A percentile compares a stretch with the other conserved stretches of the same genome.
Evolutionary conservation across 768 basidiomycete species (phyloP).

Genomic region (Leucocoprinus sp.): DNA sequence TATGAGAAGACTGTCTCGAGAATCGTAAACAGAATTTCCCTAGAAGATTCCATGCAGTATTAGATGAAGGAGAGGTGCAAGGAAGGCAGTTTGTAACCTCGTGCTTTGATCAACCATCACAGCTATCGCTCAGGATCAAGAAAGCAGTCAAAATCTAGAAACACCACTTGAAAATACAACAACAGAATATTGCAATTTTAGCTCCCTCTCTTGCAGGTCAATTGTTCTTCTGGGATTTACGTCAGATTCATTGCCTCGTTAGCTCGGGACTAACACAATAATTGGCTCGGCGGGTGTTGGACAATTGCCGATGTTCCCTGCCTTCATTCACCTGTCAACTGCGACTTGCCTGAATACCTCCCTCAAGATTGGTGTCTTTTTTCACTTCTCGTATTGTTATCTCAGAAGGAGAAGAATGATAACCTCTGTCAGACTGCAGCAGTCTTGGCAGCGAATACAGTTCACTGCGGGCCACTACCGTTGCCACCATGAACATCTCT

Average conservation of each 20-base stretch:
- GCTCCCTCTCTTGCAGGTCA: no score
- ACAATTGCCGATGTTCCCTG: not conserved
- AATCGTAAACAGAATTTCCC: not conserved
- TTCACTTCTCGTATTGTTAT: no score
- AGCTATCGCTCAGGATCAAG: no score
- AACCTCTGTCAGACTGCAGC: no score
- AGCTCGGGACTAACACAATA: not conserved
- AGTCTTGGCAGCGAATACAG: not conserved
- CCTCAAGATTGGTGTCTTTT: not conserved
- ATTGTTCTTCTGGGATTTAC: not conserved
- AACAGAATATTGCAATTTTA: no score
- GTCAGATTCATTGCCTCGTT: not conserved
- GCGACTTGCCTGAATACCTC: not conserved
- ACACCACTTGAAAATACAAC: no score
- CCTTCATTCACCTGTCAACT: not conserved
- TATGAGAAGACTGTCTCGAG: not conserved
- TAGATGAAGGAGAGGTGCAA: not conserved
- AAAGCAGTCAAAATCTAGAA: no score
- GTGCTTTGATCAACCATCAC: not conserved
- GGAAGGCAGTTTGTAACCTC: not conserved
- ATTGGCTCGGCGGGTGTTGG: not conserved
- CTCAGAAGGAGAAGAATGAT: no score
- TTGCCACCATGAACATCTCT: not conserved
- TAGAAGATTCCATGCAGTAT: not conserved
- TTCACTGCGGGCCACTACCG: not conserved